A percentile compares a stretch with the other conserved stretches of the same genome.
Evolutionary conservation across 2,329 filamentous ascomycete genomes (phyloP).

Genomic region (Colletotrichum camelliae): DNA sequence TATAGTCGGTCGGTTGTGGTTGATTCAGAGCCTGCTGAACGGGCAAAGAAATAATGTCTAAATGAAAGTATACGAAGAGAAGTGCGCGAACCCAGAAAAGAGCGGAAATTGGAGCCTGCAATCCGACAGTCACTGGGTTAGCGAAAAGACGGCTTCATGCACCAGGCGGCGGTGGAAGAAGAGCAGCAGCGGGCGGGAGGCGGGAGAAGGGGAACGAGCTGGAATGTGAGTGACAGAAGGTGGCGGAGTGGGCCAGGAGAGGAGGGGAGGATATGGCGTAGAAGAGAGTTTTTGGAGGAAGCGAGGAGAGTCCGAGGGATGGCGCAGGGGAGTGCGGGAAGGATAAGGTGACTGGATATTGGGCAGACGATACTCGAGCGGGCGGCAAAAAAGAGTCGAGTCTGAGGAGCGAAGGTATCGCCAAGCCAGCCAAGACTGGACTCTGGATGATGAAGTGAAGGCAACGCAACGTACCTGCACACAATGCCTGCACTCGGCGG

Average conservation of each 20-base stretch:
- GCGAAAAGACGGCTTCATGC: conserved; percentile 14
- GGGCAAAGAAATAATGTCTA: conserved; percentile 34
- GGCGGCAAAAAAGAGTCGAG: background rate
- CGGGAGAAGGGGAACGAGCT: conserved; percentile 23
- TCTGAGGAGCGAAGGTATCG: background rate
- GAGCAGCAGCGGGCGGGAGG: conserved; percentile 14
- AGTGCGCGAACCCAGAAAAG: conserved; percentile 28
- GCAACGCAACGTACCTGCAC: conserved; percentile 16
- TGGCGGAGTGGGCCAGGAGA: conserved; percentile 25
- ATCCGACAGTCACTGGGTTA: conserved; percentile 24
- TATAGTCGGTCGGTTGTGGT: conserved; percentile 9
- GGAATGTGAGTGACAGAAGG: conserved; percentile 6
- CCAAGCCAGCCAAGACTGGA: background rate
- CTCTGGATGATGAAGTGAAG: background rate
- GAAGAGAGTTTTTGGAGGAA: conserved; percentile 29
- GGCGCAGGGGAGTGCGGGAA: conserved; percentile 38
- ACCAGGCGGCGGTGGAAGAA: conserved; percentile 35
- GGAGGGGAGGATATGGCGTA: conserved; percentile 7
- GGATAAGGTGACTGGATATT: conserved; percentile 22
- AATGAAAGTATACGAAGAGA: conserved; percentile 32
- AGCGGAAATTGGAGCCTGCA: conserved; percentile 39
- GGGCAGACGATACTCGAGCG: conserved; percentile 46
- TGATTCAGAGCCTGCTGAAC: conserved; percentile 64
- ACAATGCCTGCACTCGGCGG: conserved; percentile 25
- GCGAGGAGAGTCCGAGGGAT: conserved; percentile 7